A percentile compares a stretch with the other conserved stretches of the same genome.
Conservation (phyloP, 2,329 filamentous ascomycete genomes). For the Nakataea oryzae region DNA sequence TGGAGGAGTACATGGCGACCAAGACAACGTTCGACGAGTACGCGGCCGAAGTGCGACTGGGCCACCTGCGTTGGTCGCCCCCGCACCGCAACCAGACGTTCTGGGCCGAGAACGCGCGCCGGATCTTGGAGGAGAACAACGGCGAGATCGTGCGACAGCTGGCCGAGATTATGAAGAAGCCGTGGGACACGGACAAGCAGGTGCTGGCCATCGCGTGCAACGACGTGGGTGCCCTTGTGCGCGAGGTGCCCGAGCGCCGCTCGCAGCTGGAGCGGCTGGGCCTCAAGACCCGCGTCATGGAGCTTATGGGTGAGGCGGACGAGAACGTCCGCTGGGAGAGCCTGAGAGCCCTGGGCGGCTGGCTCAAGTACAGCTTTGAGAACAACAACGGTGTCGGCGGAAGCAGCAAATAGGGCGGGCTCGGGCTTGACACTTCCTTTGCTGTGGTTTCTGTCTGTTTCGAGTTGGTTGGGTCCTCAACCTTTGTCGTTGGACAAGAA, state of each 20-base stretch:
- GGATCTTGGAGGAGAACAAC: slow-evolving; percentile 75
- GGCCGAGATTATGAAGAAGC: slow-evolving; percentile 68
- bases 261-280: slow-evolving; percentile 72
- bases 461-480: not conserved
- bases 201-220: slow-evolving; percentile 90
- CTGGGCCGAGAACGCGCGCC: slow-evolving; percentile 84
- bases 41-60: slow-evolving; percentile 73
- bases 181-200: slow-evolving; percentile 72
- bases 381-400: slow-evolving; percentile 6
- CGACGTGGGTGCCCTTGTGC: slow-evolving; percentile 80
- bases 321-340: slow-evolving; percentile 91
- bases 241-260: slow-evolving; percentile 79
- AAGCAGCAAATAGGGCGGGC: slow-evolving; percentile 9
- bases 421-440: not conserved
- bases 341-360: slow-evolving; percentile 64
- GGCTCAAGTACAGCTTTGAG: slow-evolving; percentile 56
- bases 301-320: slow-evolving; percentile 81
- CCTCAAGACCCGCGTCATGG: slow-evolving; percentile 81
- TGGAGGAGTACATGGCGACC: slow-evolving; percentile 58
- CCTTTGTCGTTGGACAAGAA: not conserved
- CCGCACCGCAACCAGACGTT: slow-evolving; percentile 80
- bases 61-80: slow-evolving; percentile 86
- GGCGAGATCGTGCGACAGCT: slow-evolving; percentile 70
- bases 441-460: not conserved
- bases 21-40: slow-evolving; percentile 83